phyloP scores from a whole-genome alignment of 2,329 filamentous ascomycete species.

The Arachnomyces sp. region DNA sequence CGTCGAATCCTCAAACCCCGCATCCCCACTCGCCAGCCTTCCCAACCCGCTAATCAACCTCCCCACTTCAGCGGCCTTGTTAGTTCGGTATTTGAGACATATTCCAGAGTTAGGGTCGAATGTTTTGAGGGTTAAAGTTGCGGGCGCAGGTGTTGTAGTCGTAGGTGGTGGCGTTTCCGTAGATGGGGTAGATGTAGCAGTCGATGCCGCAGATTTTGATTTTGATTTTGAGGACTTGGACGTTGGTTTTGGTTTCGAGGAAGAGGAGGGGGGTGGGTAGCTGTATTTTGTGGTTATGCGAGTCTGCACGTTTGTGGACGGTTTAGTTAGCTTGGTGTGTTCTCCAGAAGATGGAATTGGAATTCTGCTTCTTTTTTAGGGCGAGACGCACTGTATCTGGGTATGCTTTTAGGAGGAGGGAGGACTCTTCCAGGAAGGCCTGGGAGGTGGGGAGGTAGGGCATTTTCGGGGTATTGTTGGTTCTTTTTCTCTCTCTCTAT shows the following conservation, averaged over 20 bases:
- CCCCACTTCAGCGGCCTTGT: slow-evolving; percentile 83
- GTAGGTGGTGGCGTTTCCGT: slow-evolving; percentile 25
- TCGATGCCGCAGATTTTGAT: slow-evolving; percentile 22
- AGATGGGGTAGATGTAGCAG: slow-evolving; percentile 12
- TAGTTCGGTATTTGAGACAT: slow-evolving; percentile 83
- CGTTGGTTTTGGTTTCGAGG: slow-evolving; percentile 20
- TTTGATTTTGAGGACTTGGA: slow-evolving; percentile 20
- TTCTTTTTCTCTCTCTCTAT: not conserved
- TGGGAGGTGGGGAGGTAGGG: slow-evolving; percentile 73
- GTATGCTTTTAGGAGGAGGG: slow-evolving; percentile 75
- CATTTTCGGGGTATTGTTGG: slow-evolving; percentile 49
- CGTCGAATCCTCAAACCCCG: slow-evolving; percentile 30
- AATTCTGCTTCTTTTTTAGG: slow-evolving; percentile 1
- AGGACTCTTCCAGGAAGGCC: slow-evolving; percentile 85
- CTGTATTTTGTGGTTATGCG: slow-evolving; percentile 90
- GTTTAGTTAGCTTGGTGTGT: not conserved
- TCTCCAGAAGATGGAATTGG: too few relatives aligned
- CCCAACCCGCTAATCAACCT: slow-evolving; percentile 72
- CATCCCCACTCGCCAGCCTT: slow-evolving; percentile 60
- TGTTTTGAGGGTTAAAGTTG: slow-evolving; percentile 75
- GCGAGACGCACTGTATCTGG: slow-evolving; percentile 63
- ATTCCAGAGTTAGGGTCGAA: slow-evolving; percentile 77
- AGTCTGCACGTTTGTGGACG: slow-evolving; percentile 50
- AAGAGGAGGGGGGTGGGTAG: slow-evolving; percentile 40
- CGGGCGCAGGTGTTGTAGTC: slow-evolving; percentile 45